Conservation (phyloP, 164 flowering plant genomes). For the Magnolia sinica region DNA sequence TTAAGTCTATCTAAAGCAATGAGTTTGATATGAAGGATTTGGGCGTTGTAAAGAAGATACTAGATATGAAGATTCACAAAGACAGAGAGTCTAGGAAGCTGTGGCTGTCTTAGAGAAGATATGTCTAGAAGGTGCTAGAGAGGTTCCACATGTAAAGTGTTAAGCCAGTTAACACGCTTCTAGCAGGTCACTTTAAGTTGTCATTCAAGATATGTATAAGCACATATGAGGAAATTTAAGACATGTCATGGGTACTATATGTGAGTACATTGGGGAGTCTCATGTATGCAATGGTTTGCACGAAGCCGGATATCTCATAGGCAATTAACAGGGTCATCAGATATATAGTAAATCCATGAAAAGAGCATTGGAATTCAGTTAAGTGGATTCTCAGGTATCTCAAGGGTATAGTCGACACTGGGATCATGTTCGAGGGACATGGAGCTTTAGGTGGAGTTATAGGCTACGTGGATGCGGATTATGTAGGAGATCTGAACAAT, state of each 20-base stretch:
- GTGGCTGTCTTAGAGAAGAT: too few species aligned
- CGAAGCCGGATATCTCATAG: not conserved
- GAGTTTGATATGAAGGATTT: too few species aligned
- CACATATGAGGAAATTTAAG: not conserved
- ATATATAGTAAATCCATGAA: not conserved
- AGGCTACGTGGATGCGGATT: not conserved
- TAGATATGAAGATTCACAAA: too few species aligned
- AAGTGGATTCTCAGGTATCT: slow-evolving; percentile 3
- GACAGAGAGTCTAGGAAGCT: too few species aligned
- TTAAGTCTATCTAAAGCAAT: too few species aligned
- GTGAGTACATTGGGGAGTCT: not conserved
- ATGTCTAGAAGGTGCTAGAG: too few species aligned
- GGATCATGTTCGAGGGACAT: not conserved
- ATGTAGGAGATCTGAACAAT: not conserved
- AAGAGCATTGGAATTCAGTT: not conserved
- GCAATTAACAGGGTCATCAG: not conserved
- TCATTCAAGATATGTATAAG: not conserved
- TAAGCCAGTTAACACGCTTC: not conserved
- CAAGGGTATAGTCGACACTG: not conserved
- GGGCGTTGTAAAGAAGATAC: too few species aligned
- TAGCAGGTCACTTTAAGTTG: not conserved
- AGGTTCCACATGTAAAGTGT: not conserved
- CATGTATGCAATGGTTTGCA: not conserved
- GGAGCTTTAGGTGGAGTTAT: not conserved
- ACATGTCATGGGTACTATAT: not conserved